Percentiles rank a stretch among this genome's conserved stretches.
Evolutionary conservation across 1,284 basidiomycete genomes (phyloP).

Genomic region (Heliocybe sulcata): DNA sequence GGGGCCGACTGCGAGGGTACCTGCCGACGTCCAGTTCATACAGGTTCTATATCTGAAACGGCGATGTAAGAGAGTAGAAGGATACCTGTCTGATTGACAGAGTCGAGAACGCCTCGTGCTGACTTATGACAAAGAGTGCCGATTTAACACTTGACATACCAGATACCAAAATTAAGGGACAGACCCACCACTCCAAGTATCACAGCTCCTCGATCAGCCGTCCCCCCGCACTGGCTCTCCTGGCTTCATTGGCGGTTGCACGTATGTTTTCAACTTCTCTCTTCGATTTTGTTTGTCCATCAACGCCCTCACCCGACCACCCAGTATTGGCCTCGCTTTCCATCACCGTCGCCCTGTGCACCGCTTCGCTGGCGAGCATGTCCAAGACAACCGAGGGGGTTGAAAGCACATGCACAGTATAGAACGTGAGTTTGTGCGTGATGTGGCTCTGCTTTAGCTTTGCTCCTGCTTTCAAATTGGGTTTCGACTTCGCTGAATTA

Average conservation of each 20-base stretch:
- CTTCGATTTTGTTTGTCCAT: too few species aligned
- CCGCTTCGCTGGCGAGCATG: slow-evolving; percentile 34
- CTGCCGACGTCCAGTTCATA: not conserved
- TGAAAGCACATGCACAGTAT: slow-evolving; percentile 42
- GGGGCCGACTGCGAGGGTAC: not conserved
- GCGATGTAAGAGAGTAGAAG: too few species aligned
- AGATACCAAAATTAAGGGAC: too few species aligned
- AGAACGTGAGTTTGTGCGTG: slow-evolving; percentile 49
- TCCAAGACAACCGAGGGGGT: slow-evolving; percentile 31
- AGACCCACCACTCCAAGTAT: not conserved
- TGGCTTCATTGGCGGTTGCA: not conserved
- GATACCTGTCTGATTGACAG: too few species aligned
- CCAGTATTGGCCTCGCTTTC: slow-evolving; percentile 6
- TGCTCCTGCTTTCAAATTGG: slow-evolving; percentile 1
- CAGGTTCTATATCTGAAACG: too few species aligned
- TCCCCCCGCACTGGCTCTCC: not conserved
- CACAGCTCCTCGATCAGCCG: not conserved
- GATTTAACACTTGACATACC: too few species aligned
- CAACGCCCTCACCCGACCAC: not conserved
- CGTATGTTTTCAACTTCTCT: not conserved
- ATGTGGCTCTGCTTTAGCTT: slow-evolving; percentile 30
- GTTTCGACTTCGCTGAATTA: not conserved
- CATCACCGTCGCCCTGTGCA: slow-evolving; percentile 15
- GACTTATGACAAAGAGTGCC: too few species aligned
- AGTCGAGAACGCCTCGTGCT: too few species aligned